Evolutionary conservation across 2,329 filamentous ascomycete species (phyloP).

Genomic region (Fusarium pseudocircinatum): DNA sequence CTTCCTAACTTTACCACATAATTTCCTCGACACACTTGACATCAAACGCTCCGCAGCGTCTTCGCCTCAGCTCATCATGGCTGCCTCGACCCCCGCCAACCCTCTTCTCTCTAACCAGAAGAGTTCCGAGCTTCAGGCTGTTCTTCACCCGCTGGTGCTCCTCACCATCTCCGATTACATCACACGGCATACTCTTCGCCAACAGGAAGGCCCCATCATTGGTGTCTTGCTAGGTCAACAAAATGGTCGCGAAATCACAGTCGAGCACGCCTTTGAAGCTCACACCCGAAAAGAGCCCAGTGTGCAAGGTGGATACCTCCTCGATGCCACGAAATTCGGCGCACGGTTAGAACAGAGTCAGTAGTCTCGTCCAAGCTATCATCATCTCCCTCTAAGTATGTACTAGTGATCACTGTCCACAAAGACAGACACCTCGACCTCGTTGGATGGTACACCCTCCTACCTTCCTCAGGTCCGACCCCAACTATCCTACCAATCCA

Average conservation of each 20-base stretch:
- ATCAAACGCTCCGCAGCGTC: background rate
- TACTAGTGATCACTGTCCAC: slow-evolving; percentile 86
- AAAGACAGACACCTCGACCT: slow-evolving; percentile 84
- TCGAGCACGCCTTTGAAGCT: slow-evolving; percentile 93
- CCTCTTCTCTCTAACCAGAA: slow-evolving; percentile 73
- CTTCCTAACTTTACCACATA: background rate
- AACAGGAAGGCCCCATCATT: slow-evolving; percentile 78
- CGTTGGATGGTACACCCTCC: slow-evolving; percentile 91
- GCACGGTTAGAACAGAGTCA: slow-evolving; percentile 85
- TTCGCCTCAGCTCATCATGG: slow-evolving; percentile 54
- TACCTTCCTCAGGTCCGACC: slow-evolving; percentile 77
- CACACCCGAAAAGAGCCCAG: slow-evolving; percentile 59
- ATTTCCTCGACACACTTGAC: background rate
- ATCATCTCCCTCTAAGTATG: background rate
- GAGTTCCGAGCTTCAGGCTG: slow-evolving; percentile 78
- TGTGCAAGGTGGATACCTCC: slow-evolving; percentile 64
- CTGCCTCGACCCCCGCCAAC: slow-evolving; percentile 54
- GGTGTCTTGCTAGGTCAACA: slow-evolving; percentile 93
- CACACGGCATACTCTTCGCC: slow-evolving; percentile 84
- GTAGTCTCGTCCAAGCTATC: slow-evolving; percentile 41
- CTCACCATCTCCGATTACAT: slow-evolving; percentile 98
- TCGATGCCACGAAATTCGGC: slow-evolving; percentile 78
- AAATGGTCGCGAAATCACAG: slow-evolving; percentile 87
- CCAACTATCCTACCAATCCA: slow-evolving; percentile 77
- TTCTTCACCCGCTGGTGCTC: slow-evolving; percentile 92